Evolutionary conservation across 176 grass and related monocot species (phyloP).

Genomic region (Aegilops longissima): DNA sequence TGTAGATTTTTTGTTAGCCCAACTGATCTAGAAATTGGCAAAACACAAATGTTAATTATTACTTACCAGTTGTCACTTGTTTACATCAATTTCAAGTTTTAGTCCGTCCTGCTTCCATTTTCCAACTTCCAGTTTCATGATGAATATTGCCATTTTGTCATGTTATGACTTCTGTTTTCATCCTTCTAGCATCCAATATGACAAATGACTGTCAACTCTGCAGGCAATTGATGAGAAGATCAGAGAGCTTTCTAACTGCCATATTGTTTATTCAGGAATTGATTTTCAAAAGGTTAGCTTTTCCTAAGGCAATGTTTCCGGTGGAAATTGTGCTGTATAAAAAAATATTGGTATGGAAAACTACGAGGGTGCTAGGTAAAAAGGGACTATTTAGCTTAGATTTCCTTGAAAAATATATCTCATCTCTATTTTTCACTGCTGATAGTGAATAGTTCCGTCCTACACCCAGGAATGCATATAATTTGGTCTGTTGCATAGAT

Average conservation of each 20-base stretch:
- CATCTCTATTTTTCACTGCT: background rate
- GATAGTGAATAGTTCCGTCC: background rate
- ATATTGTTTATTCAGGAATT: conserved; percentile 96
- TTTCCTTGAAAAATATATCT: conserved; percentile 6
- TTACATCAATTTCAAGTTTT: conserved; percentile 12
- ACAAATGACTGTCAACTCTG: conserved; percentile 22
- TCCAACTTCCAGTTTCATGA: background rate
- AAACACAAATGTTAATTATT: background rate
- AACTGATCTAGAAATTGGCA: background rate
- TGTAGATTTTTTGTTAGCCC: background rate
- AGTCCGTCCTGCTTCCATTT: background rate
- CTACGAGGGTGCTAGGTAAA: background rate
- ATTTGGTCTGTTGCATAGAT: background rate
- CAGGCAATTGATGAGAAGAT: conserved; percentile 99
- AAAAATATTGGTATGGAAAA: background rate
- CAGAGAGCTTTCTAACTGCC: conserved; percentile 96
- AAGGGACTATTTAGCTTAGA: background rate
- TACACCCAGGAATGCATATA: background rate
- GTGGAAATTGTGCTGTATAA: background rate
- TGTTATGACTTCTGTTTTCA: background rate
- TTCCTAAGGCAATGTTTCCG: conserved; percentile 10
- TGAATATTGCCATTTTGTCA: background rate
- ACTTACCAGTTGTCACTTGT: background rate
- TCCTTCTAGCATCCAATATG: background rate
- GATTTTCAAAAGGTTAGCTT: conserved; percentile 93